Evolutionary conservation across 1,284 basidiomycete species (phyloP), one percentile per base, ranked within the genome.

Genomic region (Ceratobasidium theobromae): DNA sequence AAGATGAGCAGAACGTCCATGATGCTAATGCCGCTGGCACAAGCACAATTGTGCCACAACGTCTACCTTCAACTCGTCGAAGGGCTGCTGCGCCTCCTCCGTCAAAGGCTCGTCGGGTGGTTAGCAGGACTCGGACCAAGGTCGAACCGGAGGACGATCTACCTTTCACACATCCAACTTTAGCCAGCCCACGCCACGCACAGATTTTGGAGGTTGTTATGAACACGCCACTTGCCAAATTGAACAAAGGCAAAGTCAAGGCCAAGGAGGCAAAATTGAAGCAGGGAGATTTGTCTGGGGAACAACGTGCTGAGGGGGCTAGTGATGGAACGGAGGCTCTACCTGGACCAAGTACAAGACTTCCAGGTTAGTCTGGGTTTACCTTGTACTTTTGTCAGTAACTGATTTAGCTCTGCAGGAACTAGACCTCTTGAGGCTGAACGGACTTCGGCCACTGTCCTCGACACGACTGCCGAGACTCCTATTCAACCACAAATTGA

Each of bases 161-260:
- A 5, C 43, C 5, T n/a, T 46, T 46, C 12, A 23, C 49, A 11
- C 27, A n/a, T 23, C n/a, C n/a, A n/a, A n/a, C n/a, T n/a, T n/a
- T n/a, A n/a, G 21, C 46, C 14, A 62, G 43, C 32, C 33, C 57
- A 35, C 57, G 57, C 28, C 57, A 28, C 27, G 57, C 14, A 14
- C 23, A 43, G 27, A 45, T 49, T 62, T 23, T 51, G 30, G 57
- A 62, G 57, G 57, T 62, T 48, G 57, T 62, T 21, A n/a, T 62
- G 9, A 16, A 27, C 33, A 49, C 57, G 25, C 57, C 57, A 2
- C 6, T n/a, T n/a, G 21, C 28, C 18, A 25, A 33, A 9, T 11
- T 27, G 21, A 18, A n/a, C 43, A 49, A 62, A 32, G 57, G 57
- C 18, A 62, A 62, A 27, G 57, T 21, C 18, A 62, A 62, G 25